Conservation (phyloP, 2,329 filamentous ascomycete species). For the Diaporthe ampelina region DNA sequence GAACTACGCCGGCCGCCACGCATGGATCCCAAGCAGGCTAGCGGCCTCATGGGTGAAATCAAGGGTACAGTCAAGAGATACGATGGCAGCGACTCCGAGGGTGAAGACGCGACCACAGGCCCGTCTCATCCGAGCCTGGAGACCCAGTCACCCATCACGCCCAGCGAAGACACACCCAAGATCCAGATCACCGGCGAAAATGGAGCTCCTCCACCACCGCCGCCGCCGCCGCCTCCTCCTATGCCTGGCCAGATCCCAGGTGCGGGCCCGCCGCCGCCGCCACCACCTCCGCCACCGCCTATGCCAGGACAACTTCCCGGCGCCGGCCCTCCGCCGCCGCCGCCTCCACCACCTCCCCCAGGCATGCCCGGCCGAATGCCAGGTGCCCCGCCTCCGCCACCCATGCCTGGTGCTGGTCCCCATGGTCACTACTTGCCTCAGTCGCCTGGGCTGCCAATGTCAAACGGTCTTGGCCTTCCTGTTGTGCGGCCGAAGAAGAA, state of each 20-base stretch:
- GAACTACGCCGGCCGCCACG: constrained; percentile 83
- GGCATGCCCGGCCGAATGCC: constrained; percentile 52
- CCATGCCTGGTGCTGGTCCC: constrained; percentile 73
- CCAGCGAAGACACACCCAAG: constrained; percentile 73
- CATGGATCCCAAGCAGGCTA: constrained; percentile 74
- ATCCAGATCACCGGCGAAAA: constrained; percentile 67
- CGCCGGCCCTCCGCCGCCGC: constrained; percentile 61
- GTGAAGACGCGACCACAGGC: constrained; percentile 77
- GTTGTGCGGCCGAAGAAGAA: constrained; percentile 97
- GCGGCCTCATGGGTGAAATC: constrained; percentile 78
- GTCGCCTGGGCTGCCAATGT: constrained; percentile 66
- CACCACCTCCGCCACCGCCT: constrained; percentile 60
- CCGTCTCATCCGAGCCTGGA: constrained; percentile 83
- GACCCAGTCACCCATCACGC: constrained; percentile 76
- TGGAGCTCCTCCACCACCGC: constrained; percentile 55
- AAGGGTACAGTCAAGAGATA: constrained; percentile 80
- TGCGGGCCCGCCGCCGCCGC: constrained; percentile 52
- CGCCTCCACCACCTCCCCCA: constrained; percentile 62
- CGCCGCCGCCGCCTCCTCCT: constrained; percentile 51
- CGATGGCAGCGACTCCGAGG: constrained; percentile 81
- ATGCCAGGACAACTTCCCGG: constrained; percentile 60
- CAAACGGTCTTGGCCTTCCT: constrained; percentile 77
- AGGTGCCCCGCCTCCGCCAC: constrained; percentile 39
- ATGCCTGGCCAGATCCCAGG: constrained; percentile 52
- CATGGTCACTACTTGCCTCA: constrained; percentile 83